phyloP scores from a whole-genome alignment of 2,329 filamentous ascomycete genomes.

The Trichoderma sp. region DNA sequence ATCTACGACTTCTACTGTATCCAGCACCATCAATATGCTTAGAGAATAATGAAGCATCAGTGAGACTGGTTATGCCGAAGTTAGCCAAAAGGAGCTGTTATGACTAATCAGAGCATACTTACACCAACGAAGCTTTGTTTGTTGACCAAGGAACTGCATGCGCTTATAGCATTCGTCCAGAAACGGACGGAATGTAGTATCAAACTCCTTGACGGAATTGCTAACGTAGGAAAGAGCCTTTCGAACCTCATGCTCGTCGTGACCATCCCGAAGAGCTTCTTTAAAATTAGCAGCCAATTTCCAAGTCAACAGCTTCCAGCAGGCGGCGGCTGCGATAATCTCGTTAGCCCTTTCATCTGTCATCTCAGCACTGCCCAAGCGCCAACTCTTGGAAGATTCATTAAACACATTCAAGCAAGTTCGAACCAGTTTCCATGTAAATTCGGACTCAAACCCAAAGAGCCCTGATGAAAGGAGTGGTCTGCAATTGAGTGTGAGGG shows the following conservation, averaged over 20 bases:
- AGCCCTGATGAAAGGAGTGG: neutral
- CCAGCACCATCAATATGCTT: neutral
- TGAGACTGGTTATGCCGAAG: neutral
- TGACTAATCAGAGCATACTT: neutral
- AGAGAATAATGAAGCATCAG: neutral
- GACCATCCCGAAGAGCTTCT: neutral
- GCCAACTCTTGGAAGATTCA: constrained; percentile 1
- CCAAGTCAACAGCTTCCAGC: neutral
- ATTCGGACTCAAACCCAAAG: neutral
- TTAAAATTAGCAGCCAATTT: neutral
- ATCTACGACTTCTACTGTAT: neutral
- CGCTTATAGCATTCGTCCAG: neutral
- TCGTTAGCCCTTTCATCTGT: neutral
- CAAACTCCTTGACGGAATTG: neutral
- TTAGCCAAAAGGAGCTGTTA: neutral
- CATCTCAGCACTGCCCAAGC: neutral
- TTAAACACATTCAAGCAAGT: constrained; percentile 4
- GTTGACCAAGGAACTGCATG: neutral
- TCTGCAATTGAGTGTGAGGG: constrained; percentile 1
- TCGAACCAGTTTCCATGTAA: neutral
- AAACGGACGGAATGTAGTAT: neutral
- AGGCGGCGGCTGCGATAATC: neutral
- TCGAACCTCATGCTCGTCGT: neutral
- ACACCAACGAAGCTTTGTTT: constrained; percentile 4
- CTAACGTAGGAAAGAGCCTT: neutral